Percentiles rank a stretch among this genome's conserved stretches.
phyloP scores from a whole-genome alignment of 2,329 filamentous ascomycete genomes.

The Blastomyces emzantsi region DNA sequence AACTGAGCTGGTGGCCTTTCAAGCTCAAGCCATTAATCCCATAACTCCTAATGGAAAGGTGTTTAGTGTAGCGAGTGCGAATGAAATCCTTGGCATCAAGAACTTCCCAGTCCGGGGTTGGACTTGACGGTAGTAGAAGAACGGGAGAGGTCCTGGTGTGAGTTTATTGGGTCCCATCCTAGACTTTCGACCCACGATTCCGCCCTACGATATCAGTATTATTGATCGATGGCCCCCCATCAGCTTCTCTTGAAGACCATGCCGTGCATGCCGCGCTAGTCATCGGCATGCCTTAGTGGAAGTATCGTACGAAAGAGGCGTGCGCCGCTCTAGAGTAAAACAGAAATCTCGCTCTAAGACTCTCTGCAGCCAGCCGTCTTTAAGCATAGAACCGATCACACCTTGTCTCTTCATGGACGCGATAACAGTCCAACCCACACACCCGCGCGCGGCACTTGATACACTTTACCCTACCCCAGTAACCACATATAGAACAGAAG shows the following conservation, averaged over 20 bases:
- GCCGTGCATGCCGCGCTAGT: not conserved
- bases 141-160: not conserved
- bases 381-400: conserved; percentile 34
- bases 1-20: not conserved
- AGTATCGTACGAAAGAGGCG: not conserved
- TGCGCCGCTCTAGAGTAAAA: not conserved
- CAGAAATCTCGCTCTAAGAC: not conserved
- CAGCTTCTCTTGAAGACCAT: not conserved
- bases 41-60: not conserved
- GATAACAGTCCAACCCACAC: conserved; percentile 42
- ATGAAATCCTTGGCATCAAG: not conserved
- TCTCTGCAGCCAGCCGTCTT: not conserved
- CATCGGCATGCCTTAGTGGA: not conserved
- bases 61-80: not conserved
- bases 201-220: not conserved
- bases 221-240: not conserved
- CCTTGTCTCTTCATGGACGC: conserved; percentile 39
- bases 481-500: conserved; percentile 44
- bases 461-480: conserved; percentile 43
- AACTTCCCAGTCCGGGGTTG: not conserved
- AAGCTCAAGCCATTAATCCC: not conserved
- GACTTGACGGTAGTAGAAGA: not conserved
- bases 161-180: not conserved
- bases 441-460: conserved; percentile 39
- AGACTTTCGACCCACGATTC: not conserved